Evolutionary conservation across 257 asterid genomes (phyloP).

Genomic region (Fraxinus quadrangulata): DNA sequence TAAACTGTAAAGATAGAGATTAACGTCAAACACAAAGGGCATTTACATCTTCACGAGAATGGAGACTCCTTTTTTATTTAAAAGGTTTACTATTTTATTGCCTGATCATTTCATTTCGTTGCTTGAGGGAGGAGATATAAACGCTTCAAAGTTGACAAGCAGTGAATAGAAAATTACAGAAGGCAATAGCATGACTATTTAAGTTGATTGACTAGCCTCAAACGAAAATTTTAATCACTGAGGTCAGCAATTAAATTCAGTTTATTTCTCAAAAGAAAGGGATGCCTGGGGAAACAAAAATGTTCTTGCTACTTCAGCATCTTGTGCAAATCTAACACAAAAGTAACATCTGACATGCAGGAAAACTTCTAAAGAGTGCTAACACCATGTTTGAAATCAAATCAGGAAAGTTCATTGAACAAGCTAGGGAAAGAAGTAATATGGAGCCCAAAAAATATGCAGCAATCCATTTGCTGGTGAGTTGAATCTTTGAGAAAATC

Average conservation of each 20-base stretch:
- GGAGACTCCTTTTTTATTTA: not conserved
- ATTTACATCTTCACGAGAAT: not conserved
- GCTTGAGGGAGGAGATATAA: not conserved
- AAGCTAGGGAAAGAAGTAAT: not conserved
- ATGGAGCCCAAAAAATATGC: constrained; percentile 3
- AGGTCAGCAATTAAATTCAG: not conserved
- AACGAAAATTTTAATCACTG: not conserved
- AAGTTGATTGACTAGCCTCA: not conserved
- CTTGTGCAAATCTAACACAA: not conserved
- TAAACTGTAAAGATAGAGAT: not conserved
- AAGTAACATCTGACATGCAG: not conserved
- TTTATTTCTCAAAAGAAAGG: not conserved
- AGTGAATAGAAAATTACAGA: not conserved
- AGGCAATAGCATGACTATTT: not conserved
- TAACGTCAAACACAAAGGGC: not conserved
- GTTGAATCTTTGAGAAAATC: constrained; percentile 1
- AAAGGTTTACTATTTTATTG: not conserved
- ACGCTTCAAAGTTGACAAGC: not conserved
- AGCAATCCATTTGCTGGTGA: constrained; percentile 1
- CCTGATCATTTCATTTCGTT: not conserved
- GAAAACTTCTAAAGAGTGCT: not conserved
- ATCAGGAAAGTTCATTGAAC: not conserved
- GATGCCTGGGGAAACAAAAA: not conserved
- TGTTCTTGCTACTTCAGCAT: not conserved
- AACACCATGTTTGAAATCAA: not conserved